Percentiles rank a stretch among this genome's conserved stretches.
Conservation (phyloP, 176 grass and related monocot species). For the Rhynchospora tenuis region DNA sequence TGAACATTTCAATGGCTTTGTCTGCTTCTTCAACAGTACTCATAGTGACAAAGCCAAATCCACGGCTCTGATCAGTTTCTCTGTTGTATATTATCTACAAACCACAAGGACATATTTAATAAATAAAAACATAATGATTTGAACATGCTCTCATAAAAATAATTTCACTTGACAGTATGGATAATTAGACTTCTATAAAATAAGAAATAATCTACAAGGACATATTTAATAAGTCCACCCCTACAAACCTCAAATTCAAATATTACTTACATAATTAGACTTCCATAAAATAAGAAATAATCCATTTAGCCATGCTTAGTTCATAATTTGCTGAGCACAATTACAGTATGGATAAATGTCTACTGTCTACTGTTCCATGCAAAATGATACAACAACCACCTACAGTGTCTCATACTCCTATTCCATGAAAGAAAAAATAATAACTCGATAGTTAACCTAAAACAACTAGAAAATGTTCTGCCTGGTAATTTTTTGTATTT, state of each 20-base stretch:
- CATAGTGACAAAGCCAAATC: conserved; percentile 86
- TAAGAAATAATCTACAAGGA: too few relatives aligned
- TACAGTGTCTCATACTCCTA: background rate
- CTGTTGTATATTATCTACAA: conserved; percentile 79
- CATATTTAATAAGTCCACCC: too few relatives aligned
- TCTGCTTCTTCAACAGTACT: conserved; percentile 82
- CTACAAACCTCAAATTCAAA: background rate
- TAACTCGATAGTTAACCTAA: background rate
- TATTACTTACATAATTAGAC: background rate
- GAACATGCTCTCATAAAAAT: background rate
- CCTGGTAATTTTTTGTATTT: background rate
- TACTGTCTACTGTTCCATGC: background rate
- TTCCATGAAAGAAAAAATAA: background rate
- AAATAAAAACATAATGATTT: background rate
- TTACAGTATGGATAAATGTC: background rate
- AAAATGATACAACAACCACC: too few relatives aligned
- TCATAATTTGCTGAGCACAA: background rate
- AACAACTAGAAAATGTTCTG: background rate
- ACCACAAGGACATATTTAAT: background rate
- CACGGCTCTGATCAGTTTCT: conserved; percentile 65
- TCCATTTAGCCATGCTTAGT: background rate
- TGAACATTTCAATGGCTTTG: conserved; percentile 71
- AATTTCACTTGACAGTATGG: background rate
- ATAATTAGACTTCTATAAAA: too few relatives aligned
- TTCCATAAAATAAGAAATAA: background rate